phyloP scores from a whole-genome alignment of 345 rosid genomes.

The Corymbia maculata region DNA sequence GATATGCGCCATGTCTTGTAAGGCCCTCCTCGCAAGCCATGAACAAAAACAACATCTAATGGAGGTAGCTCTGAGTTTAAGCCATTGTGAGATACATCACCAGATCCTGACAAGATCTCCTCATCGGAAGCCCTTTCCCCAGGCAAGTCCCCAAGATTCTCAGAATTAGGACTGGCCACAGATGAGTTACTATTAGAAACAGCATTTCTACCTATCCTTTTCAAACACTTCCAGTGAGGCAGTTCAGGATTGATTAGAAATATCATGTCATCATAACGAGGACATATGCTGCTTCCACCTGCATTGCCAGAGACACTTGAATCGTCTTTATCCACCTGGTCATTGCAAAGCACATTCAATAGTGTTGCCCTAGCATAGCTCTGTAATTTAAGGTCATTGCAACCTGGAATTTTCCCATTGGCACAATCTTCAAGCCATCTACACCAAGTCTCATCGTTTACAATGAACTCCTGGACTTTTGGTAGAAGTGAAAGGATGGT shows the following conservation, averaged over 20 bases:
- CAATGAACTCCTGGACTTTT: conserved; percentile 55
- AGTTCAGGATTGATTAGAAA: conserved; percentile 79
- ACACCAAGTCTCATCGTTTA: conserved; percentile 64
- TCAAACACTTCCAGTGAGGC: conserved; percentile 74
- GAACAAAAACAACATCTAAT: conserved; percentile 85
- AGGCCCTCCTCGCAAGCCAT: conserved; percentile 96
- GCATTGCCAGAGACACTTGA: conserved; percentile 18
- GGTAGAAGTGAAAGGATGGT: conserved; percentile 81
- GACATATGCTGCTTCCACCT: conserved; percentile 35
- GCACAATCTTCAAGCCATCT: conserved; percentile 98
- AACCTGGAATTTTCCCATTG: conserved; percentile 54
- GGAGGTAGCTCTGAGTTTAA: conserved; percentile 36
- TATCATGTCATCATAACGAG: conserved; percentile 61
- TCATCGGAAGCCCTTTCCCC: conserved; percentile 13
- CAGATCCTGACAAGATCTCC: conserved; percentile 15
- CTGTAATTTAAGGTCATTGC: conserved; percentile 70
- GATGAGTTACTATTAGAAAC: conserved; percentile 11
- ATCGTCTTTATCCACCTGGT: conserved; percentile 18
- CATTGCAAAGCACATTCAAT: conserved; percentile 60
- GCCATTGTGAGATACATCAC: conserved; percentile 13
- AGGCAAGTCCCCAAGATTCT: conserved; percentile 4
- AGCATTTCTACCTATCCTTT: conserved; percentile 17
- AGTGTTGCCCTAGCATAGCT: conserved; percentile 90
- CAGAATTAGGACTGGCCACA: conserved; percentile 17
- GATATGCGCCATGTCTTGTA: conserved; percentile 91